Conservation (phyloP, 805 yeast species). For the Candida pini region DNA sequence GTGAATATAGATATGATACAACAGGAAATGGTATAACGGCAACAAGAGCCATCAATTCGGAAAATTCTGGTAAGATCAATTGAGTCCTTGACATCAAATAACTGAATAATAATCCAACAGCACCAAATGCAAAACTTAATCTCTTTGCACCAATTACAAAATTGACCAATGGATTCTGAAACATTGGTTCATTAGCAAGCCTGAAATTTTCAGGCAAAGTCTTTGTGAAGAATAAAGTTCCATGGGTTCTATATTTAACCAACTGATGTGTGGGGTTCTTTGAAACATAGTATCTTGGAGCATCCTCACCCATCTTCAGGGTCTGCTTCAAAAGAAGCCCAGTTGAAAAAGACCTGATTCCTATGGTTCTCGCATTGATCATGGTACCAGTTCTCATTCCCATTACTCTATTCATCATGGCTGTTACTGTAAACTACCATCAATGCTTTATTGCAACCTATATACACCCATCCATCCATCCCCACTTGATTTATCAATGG, state of each 20-base stretch:
- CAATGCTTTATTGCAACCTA: no score
- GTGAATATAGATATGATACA: slow-evolving; percentile 47
- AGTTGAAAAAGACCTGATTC: slow-evolving; percentile 1
- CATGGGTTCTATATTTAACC: slow-evolving; percentile 25
- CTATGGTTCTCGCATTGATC: no score
- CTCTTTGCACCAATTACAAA: slow-evolving; percentile 61
- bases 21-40: slow-evolving; percentile 54
- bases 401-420: no score
- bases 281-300: slow-evolving; percentile 22
- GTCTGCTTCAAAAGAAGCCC: slow-evolving; percentile 2
- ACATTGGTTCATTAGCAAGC: slow-evolving; percentile 56
- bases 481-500: no score
- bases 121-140: slow-evolving; percentile 55
- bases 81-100: slow-evolving; percentile 51
- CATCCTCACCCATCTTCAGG: slow-evolving; percentile 28
- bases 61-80: slow-evolving; percentile 46
- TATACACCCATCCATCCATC: no score
- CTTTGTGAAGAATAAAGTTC: slow-evolving; percentile 22
- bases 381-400: no score
- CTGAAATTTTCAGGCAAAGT: slow-evolving; percentile 47
- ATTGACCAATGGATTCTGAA: slow-evolving; percentile 56
- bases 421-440: no score
- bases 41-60: slow-evolving; percentile 35
- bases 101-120: slow-evolving; percentile 57
- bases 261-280: slow-evolving; percentile 16